A percentile compares a stretch with the other conserved stretches of the same genome.
Conservation (phyloP, 148 eudicot genomes). For the Pharnaceum exiguum region DNA sequence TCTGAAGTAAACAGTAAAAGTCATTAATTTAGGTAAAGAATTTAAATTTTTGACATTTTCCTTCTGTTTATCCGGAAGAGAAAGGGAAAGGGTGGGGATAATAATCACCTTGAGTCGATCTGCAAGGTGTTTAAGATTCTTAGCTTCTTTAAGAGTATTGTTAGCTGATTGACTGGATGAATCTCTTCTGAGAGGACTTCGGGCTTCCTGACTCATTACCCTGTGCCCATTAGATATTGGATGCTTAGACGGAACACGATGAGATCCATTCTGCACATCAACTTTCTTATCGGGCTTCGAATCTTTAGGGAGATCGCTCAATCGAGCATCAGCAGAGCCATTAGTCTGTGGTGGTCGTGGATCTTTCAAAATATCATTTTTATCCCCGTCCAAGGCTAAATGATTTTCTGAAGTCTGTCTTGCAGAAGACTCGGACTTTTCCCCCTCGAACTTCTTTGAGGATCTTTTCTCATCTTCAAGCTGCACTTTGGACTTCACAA, state of each 20-base stretch:
- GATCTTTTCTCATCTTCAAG: constrained; percentile 36
- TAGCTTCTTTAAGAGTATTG: constrained; percentile 81
- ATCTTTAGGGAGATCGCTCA: constrained; percentile 35
- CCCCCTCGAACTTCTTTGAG: constrained; percentile 35
- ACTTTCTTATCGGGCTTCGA: constrained; percentile 33
- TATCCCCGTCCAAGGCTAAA: constrained; percentile 42
- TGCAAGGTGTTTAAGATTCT: constrained; percentile 84
- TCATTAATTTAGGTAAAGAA: constrained; percentile 5
- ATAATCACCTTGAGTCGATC: constrained; percentile 78
- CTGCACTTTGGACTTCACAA: constrained; percentile 22
- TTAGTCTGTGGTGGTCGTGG: constrained; percentile 28
- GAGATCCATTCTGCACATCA: constrained; percentile 39
- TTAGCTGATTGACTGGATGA: constrained; percentile 63
- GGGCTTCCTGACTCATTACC: constrained; percentile 51
- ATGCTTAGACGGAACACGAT: constrained; percentile 30
- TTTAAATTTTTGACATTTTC: not conserved
- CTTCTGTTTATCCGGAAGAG: not conserved
- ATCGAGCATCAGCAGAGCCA: constrained; percentile 29
- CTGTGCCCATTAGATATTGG: constrained; percentile 48
- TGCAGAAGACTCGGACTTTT: constrained; percentile 31
- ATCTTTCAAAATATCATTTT: constrained; percentile 26
- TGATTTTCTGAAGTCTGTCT: constrained; percentile 48
- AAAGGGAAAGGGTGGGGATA: constrained; percentile 3
- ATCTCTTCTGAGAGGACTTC: constrained; percentile 69
- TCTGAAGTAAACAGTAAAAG: constrained; percentile 36